Evolutionary conservation across 106 monocot species (phyloP).

Genomic region (Dendrobium officinale): DNA sequence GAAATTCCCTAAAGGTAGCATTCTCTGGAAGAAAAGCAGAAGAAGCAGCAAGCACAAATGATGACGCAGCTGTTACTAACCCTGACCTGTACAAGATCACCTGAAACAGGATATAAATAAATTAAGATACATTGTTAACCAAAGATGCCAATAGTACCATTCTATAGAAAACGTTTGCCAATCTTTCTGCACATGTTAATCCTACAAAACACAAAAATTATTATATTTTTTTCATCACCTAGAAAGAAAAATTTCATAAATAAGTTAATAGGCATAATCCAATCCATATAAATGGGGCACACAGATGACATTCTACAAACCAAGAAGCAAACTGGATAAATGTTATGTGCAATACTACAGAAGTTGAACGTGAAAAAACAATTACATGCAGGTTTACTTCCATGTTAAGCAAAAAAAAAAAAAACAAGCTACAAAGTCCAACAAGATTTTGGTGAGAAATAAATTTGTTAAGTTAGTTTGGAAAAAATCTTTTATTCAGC

Average conservation of each 20-base stretch:
- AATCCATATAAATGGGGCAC: background rate
- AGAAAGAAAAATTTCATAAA: background rate
- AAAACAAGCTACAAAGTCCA: no score
- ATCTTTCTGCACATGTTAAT: background rate
- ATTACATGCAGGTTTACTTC: no score
- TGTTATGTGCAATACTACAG: background rate
- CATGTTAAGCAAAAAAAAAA: no score
- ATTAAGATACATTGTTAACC: background rate
- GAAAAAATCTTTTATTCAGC: no score
- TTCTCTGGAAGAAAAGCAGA: slow-evolving; percentile 65
- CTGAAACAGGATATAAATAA: slow-evolving; percentile 38
- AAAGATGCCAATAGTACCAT: background rate
- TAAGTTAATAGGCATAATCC: background rate
- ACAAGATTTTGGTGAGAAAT: no score
- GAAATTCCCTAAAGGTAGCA: slow-evolving; percentile 28
- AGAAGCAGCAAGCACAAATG: slow-evolving; percentile 73
- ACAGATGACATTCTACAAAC: background rate
- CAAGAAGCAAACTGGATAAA: background rate
- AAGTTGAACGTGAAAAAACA: background rate
- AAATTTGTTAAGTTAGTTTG: no score
- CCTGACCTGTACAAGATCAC: slow-evolving; percentile 83
- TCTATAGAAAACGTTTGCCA: background rate
- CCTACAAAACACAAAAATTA: background rate
- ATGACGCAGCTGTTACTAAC: slow-evolving; percentile 65
- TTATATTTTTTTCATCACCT: no score